Conservation (phyloP, 148 eudicot genomes). For the Chenopodium quinoa region DNA sequence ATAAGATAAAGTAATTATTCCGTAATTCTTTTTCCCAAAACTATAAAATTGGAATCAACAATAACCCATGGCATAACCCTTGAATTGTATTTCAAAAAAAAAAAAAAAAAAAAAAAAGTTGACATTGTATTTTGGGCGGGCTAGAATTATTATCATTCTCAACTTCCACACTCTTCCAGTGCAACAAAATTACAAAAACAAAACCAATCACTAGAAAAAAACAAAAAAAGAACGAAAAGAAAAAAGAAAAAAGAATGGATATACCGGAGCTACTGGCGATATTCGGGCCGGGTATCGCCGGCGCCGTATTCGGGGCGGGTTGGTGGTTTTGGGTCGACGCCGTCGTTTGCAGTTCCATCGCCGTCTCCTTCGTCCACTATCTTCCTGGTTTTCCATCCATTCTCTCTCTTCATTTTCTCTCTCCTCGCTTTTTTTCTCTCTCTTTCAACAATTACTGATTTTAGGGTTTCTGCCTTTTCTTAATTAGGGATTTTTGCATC, state of each 20-base stretch:
- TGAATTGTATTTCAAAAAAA: no score
- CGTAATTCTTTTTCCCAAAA: no score
- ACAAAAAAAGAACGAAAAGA: no score
- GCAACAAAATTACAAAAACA: not conserved
- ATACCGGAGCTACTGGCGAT: slow-evolving; percentile 68
- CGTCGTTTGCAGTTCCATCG: slow-evolving; percentile 81
- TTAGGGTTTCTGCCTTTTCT: slow-evolving; percentile 3
- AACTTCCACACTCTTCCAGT: no score
- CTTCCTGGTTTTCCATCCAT: slow-evolving; percentile 55
- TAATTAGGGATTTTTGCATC: slow-evolving; percentile 80
- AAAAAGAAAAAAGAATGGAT: slow-evolving; percentile 45
- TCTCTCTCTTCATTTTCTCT: slow-evolving; percentile 13
- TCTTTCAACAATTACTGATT: not conserved
- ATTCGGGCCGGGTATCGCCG: slow-evolving; percentile 86
- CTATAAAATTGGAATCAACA: no score
- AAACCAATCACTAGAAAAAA: no score
- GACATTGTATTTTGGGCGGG: no score
- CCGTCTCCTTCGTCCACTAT: slow-evolving; percentile 81
- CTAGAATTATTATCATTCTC: no score
- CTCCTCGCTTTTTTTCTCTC: not conserved
- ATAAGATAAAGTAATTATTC: no score
- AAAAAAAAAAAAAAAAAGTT: no score
- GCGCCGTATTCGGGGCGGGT: slow-evolving; percentile 90
- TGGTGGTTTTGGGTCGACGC: slow-evolving; percentile 99
- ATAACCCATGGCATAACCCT: no score